Conservation (phyloP, 257 asterid genomes). For the Vinca minor region DNA sequence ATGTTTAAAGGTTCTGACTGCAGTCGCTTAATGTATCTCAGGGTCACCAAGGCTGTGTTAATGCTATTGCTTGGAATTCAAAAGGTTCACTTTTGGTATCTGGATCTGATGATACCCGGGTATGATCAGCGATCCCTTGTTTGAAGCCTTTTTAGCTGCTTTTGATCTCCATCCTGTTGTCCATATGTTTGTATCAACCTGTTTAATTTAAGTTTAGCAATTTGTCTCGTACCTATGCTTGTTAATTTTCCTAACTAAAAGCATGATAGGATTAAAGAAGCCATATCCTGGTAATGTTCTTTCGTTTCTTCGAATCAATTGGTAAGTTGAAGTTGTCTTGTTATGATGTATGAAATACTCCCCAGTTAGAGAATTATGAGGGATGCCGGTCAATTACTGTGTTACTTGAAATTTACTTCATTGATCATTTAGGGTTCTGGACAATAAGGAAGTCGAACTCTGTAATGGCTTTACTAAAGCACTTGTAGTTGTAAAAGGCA, state of each 20-base stretch:
- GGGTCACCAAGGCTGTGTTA: conserved; percentile 97
- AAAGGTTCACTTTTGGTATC: conserved; percentile 79
- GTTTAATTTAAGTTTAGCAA: background rate
- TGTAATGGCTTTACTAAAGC: background rate
- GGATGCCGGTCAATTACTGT: background rate
- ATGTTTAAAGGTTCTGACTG: conserved; percentile 12
- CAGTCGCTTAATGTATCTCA: conserved; percentile 24
- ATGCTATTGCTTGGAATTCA: conserved; percentile 89
- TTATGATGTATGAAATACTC: background rate
- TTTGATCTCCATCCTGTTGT: background rate
- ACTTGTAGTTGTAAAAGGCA: background rate
- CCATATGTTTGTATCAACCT: background rate
- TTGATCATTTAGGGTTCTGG: background rate
- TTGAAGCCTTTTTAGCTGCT: conserved; percentile 1
- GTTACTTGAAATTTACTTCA: background rate
- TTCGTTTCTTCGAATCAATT: too few species aligned
- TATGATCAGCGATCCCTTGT: conserved; percentile 32
- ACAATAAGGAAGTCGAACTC: background rate
- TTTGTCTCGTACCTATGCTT: background rate
- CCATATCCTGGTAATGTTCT: background rate
- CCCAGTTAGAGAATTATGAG: background rate
- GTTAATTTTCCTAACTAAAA: background rate
- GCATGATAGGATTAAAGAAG: background rate
- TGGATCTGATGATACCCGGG: conserved; percentile 94
- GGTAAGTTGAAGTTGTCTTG: background rate